Evolutionary conservation across 768 basidiomycete species (phyloP), one percentile per base, ranked within the genome.

Genomic region (Lactarius vividus): DNA sequence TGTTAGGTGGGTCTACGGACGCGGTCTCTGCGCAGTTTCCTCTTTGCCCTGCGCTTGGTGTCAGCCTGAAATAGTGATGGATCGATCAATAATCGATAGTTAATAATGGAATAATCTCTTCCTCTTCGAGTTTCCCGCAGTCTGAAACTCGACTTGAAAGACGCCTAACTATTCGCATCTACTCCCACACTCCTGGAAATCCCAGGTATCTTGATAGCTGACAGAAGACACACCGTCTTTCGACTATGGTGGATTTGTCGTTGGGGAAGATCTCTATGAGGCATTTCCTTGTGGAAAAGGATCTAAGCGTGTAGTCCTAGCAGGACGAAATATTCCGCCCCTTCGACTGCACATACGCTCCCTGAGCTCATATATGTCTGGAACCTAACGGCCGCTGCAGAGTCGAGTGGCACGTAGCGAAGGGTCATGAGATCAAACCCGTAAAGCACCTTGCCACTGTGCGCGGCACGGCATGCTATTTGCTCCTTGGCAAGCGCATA

Each of bases 151-250:
- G 11, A 11, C 29, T n/a, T n/a, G n/a, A n/a, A 3, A 4, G 29
- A 31, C 2, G 26, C 46, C 59, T 1, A 33, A 39, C 13, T 80
- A 74, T 66, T 84, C 83, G 62, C 83, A 98, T 74, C 81, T 98
- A n/a, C 83, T 98, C 11, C 95, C 96, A 37, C 92, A 94, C 0
- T 92, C 88, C 72, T 98, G 96, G 96, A 94, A 91, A 75, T 72
- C 84, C 1, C 88, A 93, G 69, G 84, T 98, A 61, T 78, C 83
- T 2, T 79, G 74, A 16, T 99, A 96, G 96, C 84, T 96, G 35
- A 85, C 85, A 9, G 96, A 99, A 77, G 96, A 98, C 74, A 91
- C 89, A 0, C 96, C 96, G 1, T 95, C 93, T 1, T 97, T 98
- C 71, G 96, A 99, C 77, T 97, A 94, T 70, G 49, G 49, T 2